Base-by-base conservation (phyloP, 2,329 filamentous ascomycete genomes). In the Fusarium brachygibbosum region DNA sequence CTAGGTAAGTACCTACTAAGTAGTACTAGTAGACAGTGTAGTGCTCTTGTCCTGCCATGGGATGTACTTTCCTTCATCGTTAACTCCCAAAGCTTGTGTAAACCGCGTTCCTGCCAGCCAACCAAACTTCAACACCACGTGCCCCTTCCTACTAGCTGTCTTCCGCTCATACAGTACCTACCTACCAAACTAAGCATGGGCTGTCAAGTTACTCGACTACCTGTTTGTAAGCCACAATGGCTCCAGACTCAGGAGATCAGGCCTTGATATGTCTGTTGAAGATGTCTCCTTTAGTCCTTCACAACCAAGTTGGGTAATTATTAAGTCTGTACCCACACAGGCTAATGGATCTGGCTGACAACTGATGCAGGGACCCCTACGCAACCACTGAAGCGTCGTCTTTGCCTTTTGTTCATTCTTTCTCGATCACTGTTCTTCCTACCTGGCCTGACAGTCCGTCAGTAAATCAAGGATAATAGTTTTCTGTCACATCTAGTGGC, bases 41-140 rank as follows among this genome's bases (percentile, higher is more conserved):
- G 37, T 40, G 37, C 37, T 40, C 29, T 29, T 29, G 11, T 12
- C 29, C 11, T 21, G 19, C 37, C n/a, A 40, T 21, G 35, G 11
- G 11, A 38, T 38, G 29, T 16, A 32, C 46, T 25, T 50, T 60
- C 29, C 38, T 25, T 35, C 12, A n/a, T 49, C 17, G 31, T 16
- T 21, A 35, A 46, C 32, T 35, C 19, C n/a, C 11, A 11, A 37
- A 35, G 55, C 61, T 66, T 63, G 63, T 60, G 51, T 51, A 51
- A 42, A 23, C 34, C 34, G 12, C 17, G 5, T 29, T n/a, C 25
- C 17, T 45, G 17, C 34, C 40, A 60, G 28, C 31, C 67, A 52
- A 54, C 58, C 54, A 53, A 61, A 32, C 54, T 60, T 70, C 71
- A 74, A 69, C 62, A 71, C 69, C 71, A 74, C 71, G 71, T 74